These are phyloP conservation scores for Eutrema salsugineum DNA, from an alignment of 441 rosid genomes.

Conservation along the genomic window DNA sequence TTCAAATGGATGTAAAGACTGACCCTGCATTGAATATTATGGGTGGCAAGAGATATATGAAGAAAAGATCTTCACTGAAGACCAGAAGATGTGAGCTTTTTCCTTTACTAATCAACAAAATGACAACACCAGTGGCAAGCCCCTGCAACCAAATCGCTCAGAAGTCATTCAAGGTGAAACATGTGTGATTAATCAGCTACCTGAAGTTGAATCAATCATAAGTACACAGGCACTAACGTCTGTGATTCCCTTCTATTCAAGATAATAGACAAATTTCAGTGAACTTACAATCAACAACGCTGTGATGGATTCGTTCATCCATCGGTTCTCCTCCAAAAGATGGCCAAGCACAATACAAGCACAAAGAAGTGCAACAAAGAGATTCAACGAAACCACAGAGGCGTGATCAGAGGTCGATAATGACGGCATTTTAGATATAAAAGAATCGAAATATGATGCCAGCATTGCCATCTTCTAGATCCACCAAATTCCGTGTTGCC, in stretches of 20 bases:
- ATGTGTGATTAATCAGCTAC: background rate
- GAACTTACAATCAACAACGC: conserved; percentile 77
- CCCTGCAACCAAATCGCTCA: conserved; percentile 26
- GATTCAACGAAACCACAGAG: conserved; percentile 86
- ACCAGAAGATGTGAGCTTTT: conserved; percentile 39
- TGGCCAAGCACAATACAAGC: conserved; percentile 95
- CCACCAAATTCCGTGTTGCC: background rate
- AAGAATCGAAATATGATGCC: conserved; percentile 34
- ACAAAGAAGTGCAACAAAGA: conserved; percentile 90
- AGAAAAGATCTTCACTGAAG: conserved; percentile 47
- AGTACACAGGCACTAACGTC: background rate
- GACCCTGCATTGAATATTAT: conserved; percentile 49
- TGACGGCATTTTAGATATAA: conserved; percentile 39
- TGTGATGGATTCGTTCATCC: conserved; percentile 99
- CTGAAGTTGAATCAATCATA: background rate
- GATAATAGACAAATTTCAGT: background rate
- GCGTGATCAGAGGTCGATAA: conserved; percentile 77
- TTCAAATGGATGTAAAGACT: conserved; percentile 11
- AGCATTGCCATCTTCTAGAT: conserved; percentile 33
- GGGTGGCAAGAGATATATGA: conserved; percentile 48
- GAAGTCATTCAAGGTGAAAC: background rate
- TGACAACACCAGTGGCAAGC: conserved; percentile 35
- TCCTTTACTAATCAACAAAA: conserved; percentile 39
- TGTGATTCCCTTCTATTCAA: background rate
- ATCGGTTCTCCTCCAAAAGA: conserved; percentile 85